These are phyloP conservation scores for Monilinia vaccinii-corymbosi DNA, from an alignment of 2,329 filamentous ascomycete genomes.

Conservation along the genomic window DNA sequence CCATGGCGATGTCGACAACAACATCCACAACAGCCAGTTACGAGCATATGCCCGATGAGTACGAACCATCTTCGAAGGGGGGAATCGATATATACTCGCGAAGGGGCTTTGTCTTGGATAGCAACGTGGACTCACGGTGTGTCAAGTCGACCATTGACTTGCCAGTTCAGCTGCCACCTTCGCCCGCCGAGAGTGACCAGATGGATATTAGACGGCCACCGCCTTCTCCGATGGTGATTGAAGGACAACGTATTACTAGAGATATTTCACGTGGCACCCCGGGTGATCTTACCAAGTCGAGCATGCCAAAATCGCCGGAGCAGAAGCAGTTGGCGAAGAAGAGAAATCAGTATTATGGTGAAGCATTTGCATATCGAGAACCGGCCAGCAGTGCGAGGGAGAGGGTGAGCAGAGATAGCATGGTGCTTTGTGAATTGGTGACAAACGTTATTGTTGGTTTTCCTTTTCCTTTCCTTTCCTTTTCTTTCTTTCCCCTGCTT, in stretches of 20 bases:
- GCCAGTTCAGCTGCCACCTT: conserved; percentile 19
- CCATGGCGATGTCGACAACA: background rate
- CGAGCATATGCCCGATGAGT: background rate
- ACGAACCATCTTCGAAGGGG: background rate
- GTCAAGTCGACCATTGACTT: conserved; percentile 9
- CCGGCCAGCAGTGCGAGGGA: conserved; percentile 23
- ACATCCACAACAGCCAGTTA: background rate
- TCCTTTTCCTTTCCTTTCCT: background rate
- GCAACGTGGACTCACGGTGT: background rate
- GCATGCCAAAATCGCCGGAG: conserved; percentile 23
- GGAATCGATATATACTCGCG: background rate
- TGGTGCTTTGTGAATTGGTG: conserved; percentile 54
- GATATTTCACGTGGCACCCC: conserved; percentile 25
- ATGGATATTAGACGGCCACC: conserved; percentile 14
- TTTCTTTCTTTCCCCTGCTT: background rate
- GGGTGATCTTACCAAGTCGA: conserved; percentile 23
- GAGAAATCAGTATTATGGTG: conserved; percentile 29
- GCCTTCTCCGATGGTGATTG: conserved; percentile 9
- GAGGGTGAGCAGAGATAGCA: conserved; percentile 27
- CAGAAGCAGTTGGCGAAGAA: conserved; percentile 23
- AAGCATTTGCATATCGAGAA: conserved; percentile 30
- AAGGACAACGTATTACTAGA: conserved; percentile 22
- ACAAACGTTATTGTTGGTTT: conserved; percentile 52
- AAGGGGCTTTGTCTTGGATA: background rate
- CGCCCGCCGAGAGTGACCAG: conserved; percentile 23